phyloP scores from a whole-genome alignment of 805 yeast genomes.

The Wickerhamomyces pijperi region DNA sequence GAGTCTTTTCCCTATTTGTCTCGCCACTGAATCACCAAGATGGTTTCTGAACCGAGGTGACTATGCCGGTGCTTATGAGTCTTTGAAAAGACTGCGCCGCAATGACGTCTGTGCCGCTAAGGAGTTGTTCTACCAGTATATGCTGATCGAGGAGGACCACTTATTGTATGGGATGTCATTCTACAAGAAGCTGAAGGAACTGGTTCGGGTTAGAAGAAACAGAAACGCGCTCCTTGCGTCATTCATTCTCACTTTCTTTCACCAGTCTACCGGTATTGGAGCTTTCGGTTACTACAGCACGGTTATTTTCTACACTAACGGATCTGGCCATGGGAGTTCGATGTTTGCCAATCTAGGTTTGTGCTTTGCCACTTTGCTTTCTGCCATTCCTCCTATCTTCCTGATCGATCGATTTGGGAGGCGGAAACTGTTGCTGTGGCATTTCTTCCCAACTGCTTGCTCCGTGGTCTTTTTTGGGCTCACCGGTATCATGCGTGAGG shows the following conservation, averaged over 20 bases:
- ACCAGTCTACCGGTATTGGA: conserved; percentile 84
- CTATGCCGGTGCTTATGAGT: conserved; percentile 44
- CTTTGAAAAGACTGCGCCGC: conserved; percentile 38
- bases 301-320: conserved; percentile 49
- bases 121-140: conserved; percentile 60
- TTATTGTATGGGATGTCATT: conserved; percentile 34
- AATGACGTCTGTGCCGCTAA: conserved; percentile 53
- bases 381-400: conserved; percentile 75
- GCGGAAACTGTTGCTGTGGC: conserved; percentile 41
- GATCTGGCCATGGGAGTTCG: conserved; percentile 30
- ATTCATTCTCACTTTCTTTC: conserved; percentile 79
- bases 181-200: conserved; percentile 36
- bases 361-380: conserved; percentile 69
- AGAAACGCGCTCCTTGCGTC: conserved; percentile 76
- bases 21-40: conserved; percentile 67
- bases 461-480: conserved; percentile 55
- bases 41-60: conserved; percentile 68
- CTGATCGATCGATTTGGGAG: conserved; percentile 75
- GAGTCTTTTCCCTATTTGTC: conserved; percentile 49
- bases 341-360: conserved; percentile 79
- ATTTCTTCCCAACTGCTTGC: conserved; percentile 56
- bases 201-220: conserved; percentile 67
- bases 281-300: conserved; percentile 83
- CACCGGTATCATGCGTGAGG: conserved; percentile 56
- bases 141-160: conserved; percentile 46